These are phyloP conservation scores for Neurospora sp. DNA, from an alignment of 2,329 filamentous ascomycete species.

Conservation along the genomic window DNA sequence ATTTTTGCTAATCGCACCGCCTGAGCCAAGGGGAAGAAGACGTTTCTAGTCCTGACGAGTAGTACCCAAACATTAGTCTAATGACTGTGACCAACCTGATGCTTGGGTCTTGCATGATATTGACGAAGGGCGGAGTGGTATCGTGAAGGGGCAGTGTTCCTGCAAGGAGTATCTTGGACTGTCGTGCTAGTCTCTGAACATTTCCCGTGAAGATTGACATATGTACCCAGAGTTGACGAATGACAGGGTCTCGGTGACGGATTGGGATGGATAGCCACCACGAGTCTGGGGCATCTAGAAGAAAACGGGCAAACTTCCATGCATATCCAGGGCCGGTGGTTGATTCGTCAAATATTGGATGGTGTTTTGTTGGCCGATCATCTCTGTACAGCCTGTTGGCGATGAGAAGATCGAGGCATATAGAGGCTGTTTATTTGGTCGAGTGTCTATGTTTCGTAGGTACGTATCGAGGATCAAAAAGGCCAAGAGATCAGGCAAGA, in stretches of 20 bases:
- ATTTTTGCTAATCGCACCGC: too few relatives aligned
- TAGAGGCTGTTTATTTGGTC: background rate
- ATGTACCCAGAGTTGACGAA: background rate
- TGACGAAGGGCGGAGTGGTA: background rate
- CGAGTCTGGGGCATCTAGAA: background rate
- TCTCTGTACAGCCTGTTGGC: background rate
- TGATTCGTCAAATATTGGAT: background rate
- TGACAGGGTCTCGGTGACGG: background rate
- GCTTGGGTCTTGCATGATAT: background rate
- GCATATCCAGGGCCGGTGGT: background rate
- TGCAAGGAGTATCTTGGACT: background rate
- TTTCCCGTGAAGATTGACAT: background rate
- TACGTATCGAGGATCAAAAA: background rate
- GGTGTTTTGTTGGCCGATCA: background rate
- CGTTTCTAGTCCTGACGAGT: too few relatives aligned
- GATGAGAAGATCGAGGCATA: background rate
- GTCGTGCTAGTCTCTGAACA: background rate
- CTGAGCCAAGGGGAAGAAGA: too few relatives aligned
- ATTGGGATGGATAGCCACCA: background rate
- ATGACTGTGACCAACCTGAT: background rate
- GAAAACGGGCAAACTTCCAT: background rate
- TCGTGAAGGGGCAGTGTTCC: background rate
- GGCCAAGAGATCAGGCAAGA: background rate
- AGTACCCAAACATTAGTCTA: background rate
- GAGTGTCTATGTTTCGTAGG: background rate